Conservation (phyloP, 306 rosid species). For the Pachyrhizus erosus region DNA sequence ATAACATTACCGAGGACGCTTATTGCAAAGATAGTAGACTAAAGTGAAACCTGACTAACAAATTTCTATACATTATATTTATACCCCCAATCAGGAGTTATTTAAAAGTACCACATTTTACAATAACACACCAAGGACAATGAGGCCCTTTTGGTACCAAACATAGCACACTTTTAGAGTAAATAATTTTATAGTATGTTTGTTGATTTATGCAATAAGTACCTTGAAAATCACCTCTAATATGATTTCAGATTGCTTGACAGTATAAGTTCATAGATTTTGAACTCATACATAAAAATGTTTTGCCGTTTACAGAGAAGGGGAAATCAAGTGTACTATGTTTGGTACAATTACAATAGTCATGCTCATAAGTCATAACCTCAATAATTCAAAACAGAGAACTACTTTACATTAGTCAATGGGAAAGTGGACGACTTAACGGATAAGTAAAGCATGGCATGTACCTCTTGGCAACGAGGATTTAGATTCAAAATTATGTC, state of each 20-base stretch:
- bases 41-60: background rate
- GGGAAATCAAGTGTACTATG: conserved; percentile 21
- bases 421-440: background rate
- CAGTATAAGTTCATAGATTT: too few species aligned
- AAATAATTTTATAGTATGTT: too few species aligned
- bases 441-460: conserved; percentile 20
- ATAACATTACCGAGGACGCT: background rate
- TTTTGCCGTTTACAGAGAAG: background rate
- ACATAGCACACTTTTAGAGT: too few species aligned
- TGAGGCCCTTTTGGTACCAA: too few species aligned
- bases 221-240: too few species aligned
- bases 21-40: background rate
- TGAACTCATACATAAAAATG: too few species aligned
- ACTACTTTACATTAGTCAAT: background rate
- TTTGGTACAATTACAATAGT: too few species aligned
- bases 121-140: background rate
- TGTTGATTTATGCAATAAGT: too few species aligned
- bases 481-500: conserved; percentile 48
- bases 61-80: conserved; percentile 1
- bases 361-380: background rate
- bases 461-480: conserved; percentile 48
- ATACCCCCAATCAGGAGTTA: background rate
- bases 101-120: background rate
- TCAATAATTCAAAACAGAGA: background rate
- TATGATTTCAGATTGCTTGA: too few species aligned